Base-by-base conservation (phyloP, 495 filamentous ascomycete species). In the Aspergillus nanangensis region DNA sequence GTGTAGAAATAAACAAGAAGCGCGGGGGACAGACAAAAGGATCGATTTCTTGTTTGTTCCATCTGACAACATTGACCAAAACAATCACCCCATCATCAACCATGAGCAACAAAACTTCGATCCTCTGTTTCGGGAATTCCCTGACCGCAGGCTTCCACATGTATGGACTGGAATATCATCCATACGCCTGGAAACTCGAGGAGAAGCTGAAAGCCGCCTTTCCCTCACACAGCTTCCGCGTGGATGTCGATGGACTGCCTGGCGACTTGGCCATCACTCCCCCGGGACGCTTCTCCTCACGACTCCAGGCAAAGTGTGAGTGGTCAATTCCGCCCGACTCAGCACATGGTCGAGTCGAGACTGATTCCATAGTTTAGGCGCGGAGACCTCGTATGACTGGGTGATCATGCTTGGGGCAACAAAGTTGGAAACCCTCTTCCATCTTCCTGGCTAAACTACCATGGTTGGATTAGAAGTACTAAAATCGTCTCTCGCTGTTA, bases 141-240 rank as follows among this genome's bases (percentile, higher is more conserved):
- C 72, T 86, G 19, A 84, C 81, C 8, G 65, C 65, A 10, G 82
- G 82, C 21, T 82, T 67, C 63, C 63, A 73, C 17, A 31, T 45
- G 27, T 66, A 51, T 41, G 78, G 78, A 19, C 22, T 57, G 7
- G 24, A 57, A 15, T 70, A 67, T 45, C 72, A 78, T 33, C 79
- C 82, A 0, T 84, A 84, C 55, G 67, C 70, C 7, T 41, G 19
- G 17, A 55, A 57, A 2, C 57, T 69, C 3, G 49, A 53, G 24
- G 44, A 58, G 15, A 43, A 36, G 14, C 39, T 71, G 13, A 33
- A 46, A 41, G 40, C 47, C 17, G 38, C 41, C 18, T 48, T 52
- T 22, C 51, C 51, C 2, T 32, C 19, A 3, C 34, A 43, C 10
- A 40, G 51, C 9, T 44, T 73, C 32, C 41, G 44, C 13, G 52